A percentile compares a stretch with the other conserved stretches of the same genome.
Evolutionary conservation across 306 rosid genomes (phyloP).

Genomic region (Dalbergia oliveri): DNA sequence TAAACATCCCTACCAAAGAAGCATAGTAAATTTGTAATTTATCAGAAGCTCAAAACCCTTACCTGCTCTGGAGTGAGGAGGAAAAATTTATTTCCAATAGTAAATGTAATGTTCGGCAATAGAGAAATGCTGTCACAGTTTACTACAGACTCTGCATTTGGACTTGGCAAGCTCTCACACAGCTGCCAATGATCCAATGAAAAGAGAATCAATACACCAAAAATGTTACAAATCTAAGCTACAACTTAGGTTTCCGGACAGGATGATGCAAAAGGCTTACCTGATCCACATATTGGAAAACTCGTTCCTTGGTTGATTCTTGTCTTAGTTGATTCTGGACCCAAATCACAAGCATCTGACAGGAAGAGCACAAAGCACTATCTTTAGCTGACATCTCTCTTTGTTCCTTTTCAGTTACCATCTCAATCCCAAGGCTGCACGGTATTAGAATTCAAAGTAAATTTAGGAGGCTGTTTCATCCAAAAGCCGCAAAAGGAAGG

Average conservation of each 20-base stretch:
- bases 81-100: conserved; percentile 70
- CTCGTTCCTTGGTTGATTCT: conserved; percentile 66
- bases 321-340: conserved; percentile 75
- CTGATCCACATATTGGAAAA: conserved; percentile 68
- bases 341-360: conserved; percentile 87
- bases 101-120: conserved; percentile 80
- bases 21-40: neutral
- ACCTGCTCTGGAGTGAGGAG: conserved; percentile 84
- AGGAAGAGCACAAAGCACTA: conserved; percentile 64
- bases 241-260: conserved; percentile 19
- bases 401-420: conserved; percentile 67
- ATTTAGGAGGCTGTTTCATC: conserved; percentile 34
- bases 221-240: neutral
- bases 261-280: conserved; percentile 49
- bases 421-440: conserved; percentile 71
- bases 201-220: conserved; percentile 5
- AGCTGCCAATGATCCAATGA: conserved; percentile 57
- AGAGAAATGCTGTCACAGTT: conserved; percentile 63
- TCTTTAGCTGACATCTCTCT: conserved; percentile 48
- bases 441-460: conserved; percentile 23
- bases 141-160: conserved; percentile 73
- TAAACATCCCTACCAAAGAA: neutral
- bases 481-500: conserved; percentile 8
- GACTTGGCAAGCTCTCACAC: conserved; percentile 85
- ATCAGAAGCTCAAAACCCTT: conserved; percentile 38